These are phyloP conservation scores for Suillus sp. DNA, from an alignment of 768 basidiomycete species.

Conservation along the genomic window DNA sequence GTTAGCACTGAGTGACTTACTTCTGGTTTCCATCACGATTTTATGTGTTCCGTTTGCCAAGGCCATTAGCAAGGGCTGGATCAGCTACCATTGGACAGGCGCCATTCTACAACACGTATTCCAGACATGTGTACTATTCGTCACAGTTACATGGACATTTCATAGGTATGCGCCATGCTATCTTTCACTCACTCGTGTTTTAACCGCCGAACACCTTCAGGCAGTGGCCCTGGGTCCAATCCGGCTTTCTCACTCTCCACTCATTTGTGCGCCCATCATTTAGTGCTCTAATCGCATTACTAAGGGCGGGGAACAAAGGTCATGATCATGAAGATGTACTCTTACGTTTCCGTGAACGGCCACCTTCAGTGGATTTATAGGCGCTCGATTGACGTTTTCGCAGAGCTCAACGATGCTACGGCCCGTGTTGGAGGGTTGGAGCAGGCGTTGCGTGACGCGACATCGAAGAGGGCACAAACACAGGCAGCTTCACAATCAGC, in stretches of 20 bases:
- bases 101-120: constrained; percentile 76
- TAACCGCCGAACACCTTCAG: constrained; percentile 37
- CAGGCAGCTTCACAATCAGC: constrained; percentile 27
- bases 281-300: background rate
- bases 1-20: constrained; percentile 81
- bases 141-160: constrained; percentile 88
- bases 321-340: constrained; percentile 97
- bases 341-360: constrained; percentile 88
- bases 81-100: constrained; percentile 79
- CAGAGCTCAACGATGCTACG: constrained; percentile 49
- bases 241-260: constrained; percentile 86
- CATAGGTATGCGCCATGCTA: constrained; percentile 53
- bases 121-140: constrained; percentile 72
- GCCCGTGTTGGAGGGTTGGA: constrained; percentile 64
- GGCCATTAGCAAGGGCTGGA: constrained; percentile 75
- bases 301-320: constrained; percentile 40
- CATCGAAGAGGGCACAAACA: constrained; percentile 26
- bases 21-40: constrained; percentile 75
- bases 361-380: constrained; percentile 61
- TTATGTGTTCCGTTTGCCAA: constrained; percentile 85
- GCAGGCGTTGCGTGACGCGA: constrained; percentile 55
- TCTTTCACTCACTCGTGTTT: background rate
- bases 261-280: constrained; percentile 57
- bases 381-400: constrained; percentile 46
- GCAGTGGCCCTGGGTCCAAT: constrained; percentile 98